Evolutionary conservation across 2,329 filamentous ascomycete genomes (phyloP).

Genomic region (Verticillium klebahnii): DNA sequence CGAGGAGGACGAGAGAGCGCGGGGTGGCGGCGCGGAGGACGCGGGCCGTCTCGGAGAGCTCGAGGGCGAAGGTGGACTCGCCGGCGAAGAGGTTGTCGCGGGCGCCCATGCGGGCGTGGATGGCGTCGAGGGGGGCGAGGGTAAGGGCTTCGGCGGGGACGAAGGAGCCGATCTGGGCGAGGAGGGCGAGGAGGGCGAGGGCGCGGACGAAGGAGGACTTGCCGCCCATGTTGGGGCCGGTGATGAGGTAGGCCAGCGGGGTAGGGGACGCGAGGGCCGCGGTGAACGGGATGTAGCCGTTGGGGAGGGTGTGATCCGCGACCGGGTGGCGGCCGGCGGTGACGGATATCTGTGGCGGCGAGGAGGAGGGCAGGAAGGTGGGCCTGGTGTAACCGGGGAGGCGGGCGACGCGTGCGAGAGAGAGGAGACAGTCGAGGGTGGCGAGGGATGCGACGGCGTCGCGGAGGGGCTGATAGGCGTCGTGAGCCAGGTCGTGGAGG

Average conservation of each 20-base stretch:
- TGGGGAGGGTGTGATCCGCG: constrained; percentile 83
- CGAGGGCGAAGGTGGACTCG: constrained; percentile 97
- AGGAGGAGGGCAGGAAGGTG: constrained; percentile 54
- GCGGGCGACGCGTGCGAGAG: constrained; percentile 75
- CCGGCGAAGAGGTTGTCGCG: constrained; percentile 94
- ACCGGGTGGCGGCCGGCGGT: constrained; percentile 83
- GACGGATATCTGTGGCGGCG: constrained; percentile 65
- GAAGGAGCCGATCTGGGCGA: constrained; percentile 92
- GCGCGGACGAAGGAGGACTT: constrained; percentile 97
- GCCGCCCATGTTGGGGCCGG: constrained; percentile 97
- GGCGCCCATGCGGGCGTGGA: constrained; percentile 94
- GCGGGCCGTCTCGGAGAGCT: constrained; percentile 85
- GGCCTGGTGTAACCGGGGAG: constrained; percentile 88
- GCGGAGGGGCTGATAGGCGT: constrained; percentile 77
- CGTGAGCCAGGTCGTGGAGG: constrained; percentile 67
- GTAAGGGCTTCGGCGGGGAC: constrained; percentile 73
- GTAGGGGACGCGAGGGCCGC: constrained; percentile 63
- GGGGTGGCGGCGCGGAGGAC: constrained; percentile 87
- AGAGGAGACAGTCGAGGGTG: constrained; percentile 84
- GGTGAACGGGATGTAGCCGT: constrained; percentile 88
- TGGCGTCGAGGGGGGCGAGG: constrained; percentile 82
- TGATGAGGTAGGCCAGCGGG: constrained; percentile 77
- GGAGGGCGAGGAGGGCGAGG: constrained; percentile 84
- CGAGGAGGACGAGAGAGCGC: constrained; percentile 81
- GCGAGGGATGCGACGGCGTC: constrained; percentile 85